A percentile compares a stretch with the other conserved stretches of the same genome.
phyloP scores from a whole-genome alignment of 1,139 yeast genomes.

The Geotrichum bryndzae region DNA sequence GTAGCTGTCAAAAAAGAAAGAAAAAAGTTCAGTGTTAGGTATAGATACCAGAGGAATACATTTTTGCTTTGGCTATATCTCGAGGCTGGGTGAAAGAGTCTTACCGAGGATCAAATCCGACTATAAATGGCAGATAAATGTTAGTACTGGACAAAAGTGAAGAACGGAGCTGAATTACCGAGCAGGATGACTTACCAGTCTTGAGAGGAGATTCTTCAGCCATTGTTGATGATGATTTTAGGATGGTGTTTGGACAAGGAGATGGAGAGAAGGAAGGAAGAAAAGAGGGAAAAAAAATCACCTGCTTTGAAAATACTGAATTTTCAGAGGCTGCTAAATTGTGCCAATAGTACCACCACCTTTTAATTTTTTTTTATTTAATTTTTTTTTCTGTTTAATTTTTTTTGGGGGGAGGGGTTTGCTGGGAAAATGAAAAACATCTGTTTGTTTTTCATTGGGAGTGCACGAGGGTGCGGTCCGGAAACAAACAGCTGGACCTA shows the following conservation, averaged over 20 bases:
- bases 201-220: constrained; percentile 48
- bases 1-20: constrained; percentile 25
- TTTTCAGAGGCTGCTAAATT: neutral
- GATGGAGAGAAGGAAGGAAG: neutral
- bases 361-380: neutral
- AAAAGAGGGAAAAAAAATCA: constrained; percentile 6
- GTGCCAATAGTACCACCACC: neutral
- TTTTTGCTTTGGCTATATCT: neutral
- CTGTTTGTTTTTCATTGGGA: neutral
- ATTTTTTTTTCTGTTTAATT: neutral
- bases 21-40: neutral
- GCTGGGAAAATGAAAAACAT: neutral
- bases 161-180: neutral
- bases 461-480: neutral
- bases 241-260: neutral
- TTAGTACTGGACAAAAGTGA: neutral
- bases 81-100: constrained; percentile 1
- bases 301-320: constrained; percentile 5
- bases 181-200: constrained; percentile 65
- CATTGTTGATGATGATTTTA: constrained; percentile 20
- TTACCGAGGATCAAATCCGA: constrained; percentile 20
- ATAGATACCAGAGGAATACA: neutral
- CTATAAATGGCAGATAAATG: constrained; percentile 3
- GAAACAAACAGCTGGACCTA: neutral
- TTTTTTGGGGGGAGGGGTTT: neutral